These are phyloP conservation scores for Arthrobotrys musiformis DNA, from an alignment of 2,329 filamentous ascomycete genomes.

Conservation along the genomic window DNA sequence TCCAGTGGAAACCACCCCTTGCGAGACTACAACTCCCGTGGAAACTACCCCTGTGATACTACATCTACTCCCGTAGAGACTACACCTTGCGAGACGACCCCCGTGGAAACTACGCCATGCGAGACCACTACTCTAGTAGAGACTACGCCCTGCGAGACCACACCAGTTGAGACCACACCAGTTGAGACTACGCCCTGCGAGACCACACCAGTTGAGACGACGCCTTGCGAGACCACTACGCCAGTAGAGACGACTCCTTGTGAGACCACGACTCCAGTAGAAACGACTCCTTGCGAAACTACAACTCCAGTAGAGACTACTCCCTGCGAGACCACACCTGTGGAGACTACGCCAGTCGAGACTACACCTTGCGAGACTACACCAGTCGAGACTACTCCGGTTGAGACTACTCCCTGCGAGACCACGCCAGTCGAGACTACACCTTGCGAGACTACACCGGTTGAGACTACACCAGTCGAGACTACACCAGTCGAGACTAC, in stretches of 20 bases:
- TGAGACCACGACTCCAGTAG: not conserved
- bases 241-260: slow-evolving; percentile 1
- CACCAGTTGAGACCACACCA: not conserved
- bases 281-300: not conserved
- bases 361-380: slow-evolving; percentile 12
- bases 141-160: not conserved
- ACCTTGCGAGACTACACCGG: not conserved
- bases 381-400: not conserved
- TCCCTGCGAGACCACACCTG: not conserved
- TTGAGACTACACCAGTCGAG: not conserved
- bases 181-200: not conserved
- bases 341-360: slow-evolving; percentile 3
- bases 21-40: not conserved
- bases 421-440: slow-evolving; percentile 1
- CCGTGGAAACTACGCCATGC: not conserved
- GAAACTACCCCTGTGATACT: not conserved
- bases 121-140: not conserved
- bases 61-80: not conserved
- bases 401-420: not conserved
- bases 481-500: slow-evolving; percentile 1
- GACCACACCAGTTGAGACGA: not conserved
- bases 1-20: not conserved
- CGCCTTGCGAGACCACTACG: slow-evolving; percentile 1
- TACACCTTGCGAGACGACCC: not conserved
- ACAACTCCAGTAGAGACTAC: not conserved